phyloP scores from a whole-genome alignment of 495 filamentous ascomycete species.

The Aspergillus baeticus region DNA sequence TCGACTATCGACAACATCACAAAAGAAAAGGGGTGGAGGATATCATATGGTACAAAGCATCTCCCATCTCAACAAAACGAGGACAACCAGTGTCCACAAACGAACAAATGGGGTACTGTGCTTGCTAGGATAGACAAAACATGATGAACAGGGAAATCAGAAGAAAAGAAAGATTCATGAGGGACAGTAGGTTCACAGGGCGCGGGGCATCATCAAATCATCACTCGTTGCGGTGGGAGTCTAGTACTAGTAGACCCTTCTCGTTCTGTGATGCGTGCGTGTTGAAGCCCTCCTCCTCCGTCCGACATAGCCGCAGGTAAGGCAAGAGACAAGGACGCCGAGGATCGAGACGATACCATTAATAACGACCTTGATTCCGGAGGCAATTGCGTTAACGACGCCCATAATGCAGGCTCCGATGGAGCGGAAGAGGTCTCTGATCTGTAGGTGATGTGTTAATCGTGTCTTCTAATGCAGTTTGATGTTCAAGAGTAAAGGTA shows the following conservation, averaged over 20 bases:
- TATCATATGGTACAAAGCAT: conserved; percentile 3
- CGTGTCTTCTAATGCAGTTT: background rate
- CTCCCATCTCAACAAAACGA: background rate
- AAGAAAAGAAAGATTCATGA: conserved; percentile 8
- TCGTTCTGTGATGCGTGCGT: conserved; percentile 22
- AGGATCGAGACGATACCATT: conserved; percentile 75
- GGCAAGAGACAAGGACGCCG: conserved; percentile 80
- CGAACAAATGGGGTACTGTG: conserved; percentile 2
- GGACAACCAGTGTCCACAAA: background rate
- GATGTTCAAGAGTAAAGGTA: conserved; percentile 19
- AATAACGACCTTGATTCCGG: conserved; percentile 76
- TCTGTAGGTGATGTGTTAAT: conserved; percentile 48
- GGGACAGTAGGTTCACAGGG: too few relatives aligned
- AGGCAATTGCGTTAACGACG: conserved; percentile 77
- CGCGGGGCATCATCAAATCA: background rate
- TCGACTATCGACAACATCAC: background rate
- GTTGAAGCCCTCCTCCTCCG: conserved; percentile 32
- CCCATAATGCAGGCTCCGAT: conserved; percentile 84
- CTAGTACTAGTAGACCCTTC: conserved; percentile 5
- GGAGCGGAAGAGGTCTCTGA: conserved; percentile 72
- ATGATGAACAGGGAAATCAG: background rate
- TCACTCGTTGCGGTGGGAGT: background rate
- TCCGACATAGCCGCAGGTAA: conserved; percentile 72
- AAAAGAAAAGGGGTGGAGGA: background rate
- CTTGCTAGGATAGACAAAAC: background rate